Evolutionary conservation across 2,329 filamentous ascomycete genomes (phyloP), one percentile per base, ranked within the genome.

Genomic region (Alternaria longipes): DNA sequence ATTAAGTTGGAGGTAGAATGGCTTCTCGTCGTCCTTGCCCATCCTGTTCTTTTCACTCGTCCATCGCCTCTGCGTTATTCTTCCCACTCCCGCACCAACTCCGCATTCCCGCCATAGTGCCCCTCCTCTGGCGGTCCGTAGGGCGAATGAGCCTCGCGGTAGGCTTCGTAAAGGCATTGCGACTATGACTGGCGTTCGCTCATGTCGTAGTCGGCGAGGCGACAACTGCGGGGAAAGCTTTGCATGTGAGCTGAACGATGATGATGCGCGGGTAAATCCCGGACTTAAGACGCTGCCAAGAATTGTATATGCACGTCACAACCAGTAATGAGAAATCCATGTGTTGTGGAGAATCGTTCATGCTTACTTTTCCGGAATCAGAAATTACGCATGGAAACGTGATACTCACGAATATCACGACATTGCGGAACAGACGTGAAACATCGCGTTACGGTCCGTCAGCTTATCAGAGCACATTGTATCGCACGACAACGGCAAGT

Each of bases 1-100:
- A 64, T 87, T 89, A 45, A 90, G 69, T 73, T 90, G 87, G 34
- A 83, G 82, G 71, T 87, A 85, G 79, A 90, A 90, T 1, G 84
- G 83, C 60, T 79, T 71, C 36, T 80, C 79, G 28, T 72, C 67
- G 9, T 77, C 70, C 38, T 58, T 45, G n/a, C 42, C 46, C 45
- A 63, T 65, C 45, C 67, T 63, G 30, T 69, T 66, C 38, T 67
- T 59, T 9, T 68, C 53, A 47, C 75, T 78, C 50, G 78, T 78
- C 72, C 80, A 81, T 69, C 80, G 72, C 52, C 68, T 63, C 40
- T 76, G 73, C 36, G 67, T 58, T 32, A 63, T 54, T 55, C 63
- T 56, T 53, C 67, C 64, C 47, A 60, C 60, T 54, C 57, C 54
- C 40, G 49, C 50, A 50, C 45, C 50, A 52, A 32, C 60, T 54